phyloP scores from a whole-genome alignment of 2,329 filamentous ascomycete genomes.

The Bipolaris bicolor region DNA sequence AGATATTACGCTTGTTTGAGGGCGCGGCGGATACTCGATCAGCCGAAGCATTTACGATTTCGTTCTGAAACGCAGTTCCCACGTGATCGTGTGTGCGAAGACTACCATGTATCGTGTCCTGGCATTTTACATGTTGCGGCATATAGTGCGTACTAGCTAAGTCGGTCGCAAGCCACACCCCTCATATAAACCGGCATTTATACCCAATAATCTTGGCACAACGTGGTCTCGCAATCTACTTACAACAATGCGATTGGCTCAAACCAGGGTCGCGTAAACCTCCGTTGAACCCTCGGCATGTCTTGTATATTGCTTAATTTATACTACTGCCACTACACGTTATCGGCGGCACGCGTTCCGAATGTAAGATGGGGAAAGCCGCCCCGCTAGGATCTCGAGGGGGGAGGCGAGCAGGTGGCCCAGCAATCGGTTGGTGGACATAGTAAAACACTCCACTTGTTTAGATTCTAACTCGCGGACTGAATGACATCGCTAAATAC shows the following conservation, averaged over 20 bases:
- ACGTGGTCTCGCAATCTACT: slow-evolving; percentile 17
- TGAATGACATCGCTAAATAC: background rate
- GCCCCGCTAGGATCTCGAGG: slow-evolving; percentile 6
- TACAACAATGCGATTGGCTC: slow-evolving; percentile 27
- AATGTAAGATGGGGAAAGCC: slow-evolving; percentile 10
- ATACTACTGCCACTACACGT: slow-evolving; percentile 10
- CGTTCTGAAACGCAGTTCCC: background rate
- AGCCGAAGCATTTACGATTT: background rate
- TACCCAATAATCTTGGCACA: slow-evolving; percentile 4
- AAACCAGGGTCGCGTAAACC: slow-evolving; percentile 26
- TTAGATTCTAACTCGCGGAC: slow-evolving; percentile 2
- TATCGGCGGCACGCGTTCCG: slow-evolving; percentile 24
- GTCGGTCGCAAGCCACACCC: slow-evolving; percentile 19
- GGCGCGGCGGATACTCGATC: too few relatives aligned
- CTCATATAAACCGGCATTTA: slow-evolving; percentile 13
- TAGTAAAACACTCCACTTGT: slow-evolving; percentile 17
- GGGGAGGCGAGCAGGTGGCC: slow-evolving; percentile 9
- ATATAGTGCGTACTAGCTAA: slow-evolving; percentile 1
- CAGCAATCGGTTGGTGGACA: slow-evolving; percentile 26
- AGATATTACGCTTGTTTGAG: slow-evolving; percentile 22
- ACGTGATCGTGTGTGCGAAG: background rate
- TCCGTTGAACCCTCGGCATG: slow-evolving; percentile 25
- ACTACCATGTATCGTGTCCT: background rate
- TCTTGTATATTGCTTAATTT: slow-evolving; percentile 40
- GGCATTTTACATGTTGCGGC: background rate